phyloP scores from a whole-genome alignment of 495 filamentous ascomycete species.

The Aspergillus diversus region DNA sequence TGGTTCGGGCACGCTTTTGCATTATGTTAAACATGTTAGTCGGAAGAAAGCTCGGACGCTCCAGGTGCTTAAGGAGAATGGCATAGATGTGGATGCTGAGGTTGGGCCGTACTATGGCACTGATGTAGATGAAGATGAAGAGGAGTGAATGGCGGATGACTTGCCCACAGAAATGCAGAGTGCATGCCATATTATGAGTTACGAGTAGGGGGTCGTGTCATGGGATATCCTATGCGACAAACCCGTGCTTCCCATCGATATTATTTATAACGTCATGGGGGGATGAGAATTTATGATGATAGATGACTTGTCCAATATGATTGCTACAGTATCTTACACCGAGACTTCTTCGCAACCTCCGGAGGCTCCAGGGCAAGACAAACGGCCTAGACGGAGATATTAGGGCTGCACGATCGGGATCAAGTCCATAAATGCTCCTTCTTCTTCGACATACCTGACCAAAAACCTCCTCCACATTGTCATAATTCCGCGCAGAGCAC shows the following conservation, averaged over 20 bases:
- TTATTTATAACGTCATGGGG: background rate
- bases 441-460: background rate
- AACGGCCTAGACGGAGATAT: background rate
- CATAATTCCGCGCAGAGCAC: background rate
- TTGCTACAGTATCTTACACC: background rate
- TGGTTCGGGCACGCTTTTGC: too few relatives aligned
- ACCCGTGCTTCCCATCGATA: too few relatives aligned
- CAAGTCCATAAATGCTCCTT: background rate
- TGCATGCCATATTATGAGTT: background rate
- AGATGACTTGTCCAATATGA: background rate
- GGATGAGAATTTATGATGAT: background rate
- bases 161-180: background rate
- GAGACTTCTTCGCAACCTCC: background rate
- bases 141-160: too few relatives aligned
- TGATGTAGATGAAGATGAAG: too few relatives aligned
- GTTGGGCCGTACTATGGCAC: too few relatives aligned
- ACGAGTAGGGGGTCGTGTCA: background rate
- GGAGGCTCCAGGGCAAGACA: background rate
- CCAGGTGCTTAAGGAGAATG: too few relatives aligned
- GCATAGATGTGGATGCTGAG: too few relatives aligned
- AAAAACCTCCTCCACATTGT: background rate
- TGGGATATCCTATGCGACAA: too few relatives aligned
- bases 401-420: background rate
- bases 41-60: too few relatives aligned
- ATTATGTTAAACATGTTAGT: too few relatives aligned